phyloP scores from a whole-genome alignment of 768 basidiomycete genomes.

The Phaeotremella skinneri region DNA sequence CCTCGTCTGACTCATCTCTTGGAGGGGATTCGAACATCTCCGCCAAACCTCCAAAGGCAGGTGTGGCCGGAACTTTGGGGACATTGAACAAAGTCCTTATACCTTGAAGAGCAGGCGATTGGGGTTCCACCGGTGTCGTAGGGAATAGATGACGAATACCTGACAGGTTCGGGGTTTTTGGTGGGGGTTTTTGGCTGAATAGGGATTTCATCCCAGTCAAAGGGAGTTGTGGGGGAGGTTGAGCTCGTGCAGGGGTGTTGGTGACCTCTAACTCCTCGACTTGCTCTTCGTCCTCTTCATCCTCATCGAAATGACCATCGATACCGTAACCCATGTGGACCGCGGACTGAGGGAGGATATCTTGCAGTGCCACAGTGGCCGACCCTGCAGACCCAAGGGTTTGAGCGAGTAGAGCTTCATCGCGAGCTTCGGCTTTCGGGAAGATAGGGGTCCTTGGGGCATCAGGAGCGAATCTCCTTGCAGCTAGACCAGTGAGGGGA shows the following conservation, averaged over 20 bases:
- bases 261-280: not conserved
- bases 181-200: conserved; percentile 12
- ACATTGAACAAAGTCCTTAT: conserved; percentile 24
- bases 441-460: conserved; percentile 16
- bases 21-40: conserved; percentile 22
- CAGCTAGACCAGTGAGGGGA: not conserved
- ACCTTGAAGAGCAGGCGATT: conserved; percentile 29
- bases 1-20: not conserved
- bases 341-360: not conserved
- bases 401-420: not conserved
- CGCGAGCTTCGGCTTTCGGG: conserved; percentile 5
- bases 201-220: conserved; percentile 24
- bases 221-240: conserved; percentile 21
- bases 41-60: conserved; percentile 34
- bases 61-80: conserved; percentile 27
- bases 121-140: conserved; percentile 8
- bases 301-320: conserved; percentile 4
- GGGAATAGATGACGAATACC: conserved; percentile 32
- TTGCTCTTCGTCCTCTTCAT: conserved; percentile 6
- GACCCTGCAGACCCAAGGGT: not conserved
- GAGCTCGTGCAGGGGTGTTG: not conserved
- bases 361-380: not conserved
- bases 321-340: not conserved
- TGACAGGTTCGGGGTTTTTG: conserved; percentile 37
- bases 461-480: conserved; percentile 7